phyloP scores from a whole-genome alignment of 2,329 filamentous ascomycete species.

The Xylaria sp. region DNA sequence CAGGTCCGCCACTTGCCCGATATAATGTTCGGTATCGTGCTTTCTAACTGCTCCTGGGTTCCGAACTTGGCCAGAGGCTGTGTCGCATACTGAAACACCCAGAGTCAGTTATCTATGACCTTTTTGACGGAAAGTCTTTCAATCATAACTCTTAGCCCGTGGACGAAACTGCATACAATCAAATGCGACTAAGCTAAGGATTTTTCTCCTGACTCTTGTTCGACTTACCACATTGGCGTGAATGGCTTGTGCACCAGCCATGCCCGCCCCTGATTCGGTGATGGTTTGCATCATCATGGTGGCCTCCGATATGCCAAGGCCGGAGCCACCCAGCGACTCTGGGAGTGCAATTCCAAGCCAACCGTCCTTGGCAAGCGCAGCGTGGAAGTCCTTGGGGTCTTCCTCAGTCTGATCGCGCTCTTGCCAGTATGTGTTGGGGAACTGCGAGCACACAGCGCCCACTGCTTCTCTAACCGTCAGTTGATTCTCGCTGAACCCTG shows the following conservation, averaged over 20 bases:
- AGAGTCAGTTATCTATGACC: not conserved
- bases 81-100: constrained; percentile 67
- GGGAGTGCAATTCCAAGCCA: constrained; percentile 86
- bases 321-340: constrained; percentile 78
- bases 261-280: constrained; percentile 80
- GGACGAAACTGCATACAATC: not conserved
- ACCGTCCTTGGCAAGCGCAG: constrained; percentile 77
- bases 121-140: not conserved
- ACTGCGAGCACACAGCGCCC: constrained; percentile 73
- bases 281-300: constrained; percentile 91
- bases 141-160: not conserved
- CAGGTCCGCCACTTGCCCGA: constrained; percentile 77
- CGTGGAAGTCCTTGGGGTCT: constrained; percentile 81
- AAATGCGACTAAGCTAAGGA: not conserved
- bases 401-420: constrained; percentile 75
- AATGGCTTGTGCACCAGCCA: constrained; percentile 74
- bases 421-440: constrained; percentile 81
- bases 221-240: constrained; percentile 66
- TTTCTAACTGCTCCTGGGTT: constrained; percentile 69
- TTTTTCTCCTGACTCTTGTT: not conserved
- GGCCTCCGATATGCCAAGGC: constrained; percentile 81
- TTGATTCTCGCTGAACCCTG: constrained; percentile 78
- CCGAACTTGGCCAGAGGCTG: constrained; percentile 81
- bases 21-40: constrained; percentile 76
- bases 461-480: constrained; percentile 78